These are phyloP conservation scores for Kodamaea alishanica DNA, from an alignment of 1,139 yeast genomes.

Conservation along the genomic window DNA sequence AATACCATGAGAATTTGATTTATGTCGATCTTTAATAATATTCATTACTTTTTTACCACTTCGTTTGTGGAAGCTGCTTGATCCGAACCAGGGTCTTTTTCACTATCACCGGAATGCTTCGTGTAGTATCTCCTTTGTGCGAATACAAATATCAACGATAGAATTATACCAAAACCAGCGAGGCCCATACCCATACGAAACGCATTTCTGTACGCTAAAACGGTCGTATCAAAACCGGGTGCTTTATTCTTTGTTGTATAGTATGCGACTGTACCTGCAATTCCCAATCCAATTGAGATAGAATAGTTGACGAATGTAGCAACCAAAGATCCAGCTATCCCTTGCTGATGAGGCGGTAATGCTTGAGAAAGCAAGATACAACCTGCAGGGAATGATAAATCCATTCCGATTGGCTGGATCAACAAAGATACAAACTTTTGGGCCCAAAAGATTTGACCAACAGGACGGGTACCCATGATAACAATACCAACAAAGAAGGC, in stretches of 20 bases:
- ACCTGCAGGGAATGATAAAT: constrained; percentile 63
- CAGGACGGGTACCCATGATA: constrained; percentile 44
- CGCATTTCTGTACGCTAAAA: constrained; percentile 42
- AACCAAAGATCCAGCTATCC: constrained; percentile 62
- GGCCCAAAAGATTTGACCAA: constrained; percentile 50
- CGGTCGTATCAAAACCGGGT: constrained; percentile 20
- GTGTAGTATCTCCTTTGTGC: background rate
- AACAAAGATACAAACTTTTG: constrained; percentile 47
- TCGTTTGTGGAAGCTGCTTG: too few relatives aligned
- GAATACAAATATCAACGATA: constrained; percentile 21
- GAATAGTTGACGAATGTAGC: constrained; percentile 61
- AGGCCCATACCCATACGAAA: constrained; percentile 51
- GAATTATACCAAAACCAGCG: constrained; percentile 42
- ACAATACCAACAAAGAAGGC: constrained; percentile 40
- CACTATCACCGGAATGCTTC: too few relatives aligned
- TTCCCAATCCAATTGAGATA: constrained; percentile 59
- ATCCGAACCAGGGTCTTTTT: too few relatives aligned
- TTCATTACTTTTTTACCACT: too few relatives aligned
- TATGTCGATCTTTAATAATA: too few relatives aligned
- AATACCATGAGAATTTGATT: too few relatives aligned
- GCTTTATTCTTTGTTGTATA: constrained; percentile 34
- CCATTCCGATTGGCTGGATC: constrained; percentile 58
- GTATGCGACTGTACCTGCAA: constrained; percentile 57
- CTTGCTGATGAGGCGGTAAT: constrained; percentile 56
- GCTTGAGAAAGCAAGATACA: constrained; percentile 47